phyloP scores from a whole-genome alignment of 805 yeast species.

The Komagataella ulmi region DNA sequence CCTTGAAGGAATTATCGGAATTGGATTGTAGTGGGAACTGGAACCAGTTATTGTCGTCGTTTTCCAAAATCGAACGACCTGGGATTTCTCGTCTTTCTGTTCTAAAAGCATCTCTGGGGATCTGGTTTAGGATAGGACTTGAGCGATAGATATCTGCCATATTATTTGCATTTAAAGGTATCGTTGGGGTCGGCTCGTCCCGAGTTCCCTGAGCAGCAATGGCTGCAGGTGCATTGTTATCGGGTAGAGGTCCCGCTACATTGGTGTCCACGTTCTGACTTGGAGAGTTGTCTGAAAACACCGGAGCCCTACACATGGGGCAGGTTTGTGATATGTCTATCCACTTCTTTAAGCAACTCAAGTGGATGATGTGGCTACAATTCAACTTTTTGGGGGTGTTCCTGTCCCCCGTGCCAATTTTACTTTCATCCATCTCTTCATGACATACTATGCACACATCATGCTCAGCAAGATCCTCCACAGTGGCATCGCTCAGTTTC shows the following conservation, averaged over 20 bases:
- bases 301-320: conserved; percentile 78
- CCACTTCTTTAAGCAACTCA: conserved; percentile 89
- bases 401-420: conserved; percentile 20
- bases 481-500: conserved; percentile 49
- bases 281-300: conserved; percentile 22
- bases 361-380: conserved; percentile 83
- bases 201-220: neutral
- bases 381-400: conserved; percentile 58
- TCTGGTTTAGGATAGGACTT: neutral
- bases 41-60: neutral
- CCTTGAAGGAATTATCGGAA: neutral
- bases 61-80: neutral
- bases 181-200: neutral
- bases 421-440: conserved; percentile 53
- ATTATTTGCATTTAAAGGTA: neutral
- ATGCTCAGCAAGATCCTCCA: conserved; percentile 43
- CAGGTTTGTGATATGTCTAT: conserved; percentile 84
- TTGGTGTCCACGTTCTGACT: neutral
- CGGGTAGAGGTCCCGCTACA: neutral
- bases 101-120: neutral
- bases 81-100: neutral
- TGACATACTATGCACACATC: conserved; percentile 83
- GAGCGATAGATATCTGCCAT: neutral
- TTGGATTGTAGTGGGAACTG: neutral
- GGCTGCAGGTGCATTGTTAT: neutral